Conservation (phyloP, 371 early-diverging fungal species). For the Capniomyces stellatus region DNA sequence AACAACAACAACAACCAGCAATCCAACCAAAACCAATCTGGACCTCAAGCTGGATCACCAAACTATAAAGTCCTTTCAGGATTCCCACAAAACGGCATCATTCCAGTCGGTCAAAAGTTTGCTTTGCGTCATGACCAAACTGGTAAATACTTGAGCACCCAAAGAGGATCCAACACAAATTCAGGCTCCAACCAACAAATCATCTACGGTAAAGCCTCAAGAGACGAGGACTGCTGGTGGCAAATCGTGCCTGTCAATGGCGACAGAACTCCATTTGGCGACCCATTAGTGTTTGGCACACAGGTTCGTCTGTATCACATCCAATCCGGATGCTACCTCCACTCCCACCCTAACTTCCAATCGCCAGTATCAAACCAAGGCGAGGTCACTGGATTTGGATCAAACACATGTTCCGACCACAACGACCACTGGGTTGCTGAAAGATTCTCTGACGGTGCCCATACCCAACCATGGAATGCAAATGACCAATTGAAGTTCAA, state of each 20-base stretch:
- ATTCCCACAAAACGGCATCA: slow-evolving; percentile 9
- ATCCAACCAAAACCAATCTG: not conserved
- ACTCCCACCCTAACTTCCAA: slow-evolving; percentile 27
- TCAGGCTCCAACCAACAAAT: slow-evolving; percentile 38
- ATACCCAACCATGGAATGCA: slow-evolving; percentile 16
- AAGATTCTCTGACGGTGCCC: slow-evolving; percentile 27
- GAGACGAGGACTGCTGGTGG: slow-evolving; percentile 8
- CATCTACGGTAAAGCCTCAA: slow-evolving; percentile 9
- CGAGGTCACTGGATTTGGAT: slow-evolving; percentile 37
- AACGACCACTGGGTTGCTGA: slow-evolving; percentile 46
- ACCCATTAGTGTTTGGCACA: slow-evolving; percentile 32
- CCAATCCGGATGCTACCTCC: slow-evolving; percentile 30
- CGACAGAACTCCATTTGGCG: slow-evolving; percentile 22
- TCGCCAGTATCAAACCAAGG: slow-evolving; percentile 29
- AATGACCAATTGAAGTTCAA: slow-evolving; percentile 11
- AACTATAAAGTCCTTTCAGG: slow-evolving; percentile 1
- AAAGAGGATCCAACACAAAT: slow-evolving; percentile 17
- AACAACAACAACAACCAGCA: not conserved
- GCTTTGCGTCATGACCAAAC: slow-evolving; percentile 33
- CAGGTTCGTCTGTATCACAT: slow-evolving; percentile 30
- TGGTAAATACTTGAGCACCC: slow-evolving; percentile 29
- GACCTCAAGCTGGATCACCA: not conserved
- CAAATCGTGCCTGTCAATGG: slow-evolving; percentile 30
- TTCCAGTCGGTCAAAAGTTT: slow-evolving; percentile 23
- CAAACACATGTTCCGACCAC: slow-evolving; percentile 18